Percentiles rank a stretch among this genome's conserved stretches.
Conservation (phyloP, 2,329 filamentous ascomycete genomes). For the Fusarium pseudoanthophilum region DNA sequence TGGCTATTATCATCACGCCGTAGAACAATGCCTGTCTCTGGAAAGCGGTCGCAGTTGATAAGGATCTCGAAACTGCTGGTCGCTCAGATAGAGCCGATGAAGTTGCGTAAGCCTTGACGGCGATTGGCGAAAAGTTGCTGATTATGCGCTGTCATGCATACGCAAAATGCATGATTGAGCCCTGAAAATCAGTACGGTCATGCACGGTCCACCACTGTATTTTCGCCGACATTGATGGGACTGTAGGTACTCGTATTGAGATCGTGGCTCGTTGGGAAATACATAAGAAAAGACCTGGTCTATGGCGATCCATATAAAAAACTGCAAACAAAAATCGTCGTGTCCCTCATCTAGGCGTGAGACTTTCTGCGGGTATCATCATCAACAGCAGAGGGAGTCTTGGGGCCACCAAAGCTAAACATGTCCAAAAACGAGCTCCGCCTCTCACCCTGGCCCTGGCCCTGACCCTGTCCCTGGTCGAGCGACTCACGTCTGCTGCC, state of each 20-base stretch:
- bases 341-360: constrained; percentile 5
- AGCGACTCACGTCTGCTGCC: constrained; percentile 19
- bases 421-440: constrained; percentile 32
- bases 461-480: constrained; percentile 9
- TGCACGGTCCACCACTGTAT: neutral
- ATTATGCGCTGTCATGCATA: neutral
- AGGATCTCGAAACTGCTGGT: neutral
- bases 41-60: neutral
- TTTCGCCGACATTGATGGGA: neutral
- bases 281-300: constrained; percentile 1
- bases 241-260: neutral
- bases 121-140: neutral
- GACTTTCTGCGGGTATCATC: constrained; percentile 29
- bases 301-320: neutral
- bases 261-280: neutral
- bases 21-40: accelerated
- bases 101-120: neutral
- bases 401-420: constrained; percentile 24
- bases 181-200: neutral
- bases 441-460: constrained; percentile 7
- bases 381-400: constrained; percentile 13
- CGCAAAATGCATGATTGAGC: neutral
- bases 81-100: neutral
- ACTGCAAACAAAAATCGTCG: neutral
- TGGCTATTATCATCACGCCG: no score